phyloP scores from a whole-genome alignment of 768 basidiomycete genomes.

The Mycena alexandri region DNA sequence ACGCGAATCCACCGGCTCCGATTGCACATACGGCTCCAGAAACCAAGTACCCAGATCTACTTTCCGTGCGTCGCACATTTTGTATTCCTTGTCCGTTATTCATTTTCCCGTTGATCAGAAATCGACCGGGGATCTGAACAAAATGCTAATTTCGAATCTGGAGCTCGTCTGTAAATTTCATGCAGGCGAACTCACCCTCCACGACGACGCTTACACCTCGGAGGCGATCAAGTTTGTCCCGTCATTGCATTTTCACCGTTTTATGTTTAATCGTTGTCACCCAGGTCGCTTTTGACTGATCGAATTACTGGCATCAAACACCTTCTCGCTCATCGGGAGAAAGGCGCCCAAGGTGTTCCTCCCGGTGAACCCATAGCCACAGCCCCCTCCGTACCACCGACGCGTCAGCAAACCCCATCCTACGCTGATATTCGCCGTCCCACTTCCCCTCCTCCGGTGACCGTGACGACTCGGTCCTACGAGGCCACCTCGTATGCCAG shows the following conservation, averaged over 20 bases:
- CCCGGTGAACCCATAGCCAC: neutral
- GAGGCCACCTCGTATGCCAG: slow-evolving; percentile 25
- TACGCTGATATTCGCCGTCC: neutral
- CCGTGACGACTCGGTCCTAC: slow-evolving; percentile 12
- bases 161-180: slow-evolving; percentile 44
- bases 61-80: slow-evolving; percentile 38
- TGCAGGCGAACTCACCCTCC: slow-evolving; percentile 40
- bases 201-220: slow-evolving; percentile 56
- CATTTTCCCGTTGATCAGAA: slow-evolving; percentile 42
- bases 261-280: slow-evolving; percentile 1
- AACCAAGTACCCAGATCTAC: slow-evolving; percentile 44
- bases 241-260: neutral
- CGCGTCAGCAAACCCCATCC: slow-evolving; percentile 24
- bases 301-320: slow-evolving; percentile 56
- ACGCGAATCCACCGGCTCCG: too few relatives aligned
- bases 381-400: neutral
- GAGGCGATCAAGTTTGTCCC: slow-evolving; percentile 55
- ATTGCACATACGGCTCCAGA: neutral
- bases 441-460: neutral
- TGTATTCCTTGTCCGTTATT: neutral
- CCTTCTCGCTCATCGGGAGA: slow-evolving; percentile 45
- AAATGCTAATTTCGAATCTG: slow-evolving; percentile 46
- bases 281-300: slow-evolving; percentile 41
- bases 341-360: neutral
- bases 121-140: slow-evolving; percentile 45